phyloP scores from a whole-genome alignment of 148 eudicot species.

The Nepenthes mirabilis region DNA sequence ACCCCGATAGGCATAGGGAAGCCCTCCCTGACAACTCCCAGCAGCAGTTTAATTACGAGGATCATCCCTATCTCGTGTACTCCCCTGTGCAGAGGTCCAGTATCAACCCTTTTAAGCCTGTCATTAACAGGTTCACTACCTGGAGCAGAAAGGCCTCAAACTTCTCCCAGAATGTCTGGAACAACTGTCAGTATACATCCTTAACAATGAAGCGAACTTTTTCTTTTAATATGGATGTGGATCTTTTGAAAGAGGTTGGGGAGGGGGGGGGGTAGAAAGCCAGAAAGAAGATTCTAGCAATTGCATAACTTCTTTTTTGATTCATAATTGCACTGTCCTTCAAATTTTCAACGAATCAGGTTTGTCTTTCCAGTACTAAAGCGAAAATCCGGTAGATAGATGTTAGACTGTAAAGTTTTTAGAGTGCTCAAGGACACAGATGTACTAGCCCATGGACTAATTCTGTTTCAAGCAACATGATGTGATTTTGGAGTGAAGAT shows the following conservation, averaged over 20 bases:
- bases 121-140: conserved; percentile 33
- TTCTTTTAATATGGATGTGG: not conserved
- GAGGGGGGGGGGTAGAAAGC: too few relatives aligned
- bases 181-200: conserved; percentile 21
- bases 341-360: too few relatives aligned
- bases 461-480: too few relatives aligned
- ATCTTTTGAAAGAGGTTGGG: not conserved
- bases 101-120: conserved; percentile 35
- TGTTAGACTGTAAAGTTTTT: too few relatives aligned
- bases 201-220: not conserved
- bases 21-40: conserved; percentile 19
- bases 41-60: not conserved
- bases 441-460: too few relatives aligned
- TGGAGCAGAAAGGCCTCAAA: conserved; percentile 50
- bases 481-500: too few relatives aligned
- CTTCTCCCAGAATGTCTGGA: conserved; percentile 50
- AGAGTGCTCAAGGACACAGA: too few relatives aligned
- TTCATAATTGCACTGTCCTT: too few relatives aligned
- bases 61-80: conserved; percentile 42
- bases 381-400: too few relatives aligned
- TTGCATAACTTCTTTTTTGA: too few relatives aligned
- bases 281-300: too few relatives aligned
- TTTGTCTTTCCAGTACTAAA: too few relatives aligned
- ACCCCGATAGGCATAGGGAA: conserved; percentile 60
- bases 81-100: conserved; percentile 40